Base-by-base conservation (phyloP, 179 eudicot genomes). In the Beta lomatogona region DNA sequence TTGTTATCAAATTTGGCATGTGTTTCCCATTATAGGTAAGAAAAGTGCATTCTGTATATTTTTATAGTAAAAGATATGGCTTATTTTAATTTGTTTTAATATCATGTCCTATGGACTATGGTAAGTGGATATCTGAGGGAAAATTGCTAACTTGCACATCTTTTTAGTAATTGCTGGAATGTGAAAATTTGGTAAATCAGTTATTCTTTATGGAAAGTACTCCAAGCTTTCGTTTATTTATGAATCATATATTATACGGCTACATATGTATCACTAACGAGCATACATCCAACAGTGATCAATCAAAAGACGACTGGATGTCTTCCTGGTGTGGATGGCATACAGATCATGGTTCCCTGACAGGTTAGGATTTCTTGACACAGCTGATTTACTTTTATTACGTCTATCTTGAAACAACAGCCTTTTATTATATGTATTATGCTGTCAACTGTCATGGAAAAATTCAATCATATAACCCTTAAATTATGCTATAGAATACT, bases 321-420 rank as follows among this genome's bases (percentile, higher is more conserved):
- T 92, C 98, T 75, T 95, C 99, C 75, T 95, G 99, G 99, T 95
- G 99, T 59, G 98, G 99, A 75, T 95, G 99, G 99, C 98, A 95
- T 85, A 95, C 98, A 50, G 99, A 95, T 83, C 99, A 94, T 81
- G 99, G 99, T 79, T 94, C 98, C 76, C 94, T 95, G 19, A 95
- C 99, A 71, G 99, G 99, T 95, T 74, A 73, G 71, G 48, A 59
- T 50, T 67, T 68, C 70, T 77, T 75, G 58, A 60, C 46, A 19
- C 31, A 50, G 76, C 64, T 75, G 46, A n/a, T 81, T 44, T n/a
- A 19, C 50, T 48, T 18, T 59, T 76, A 28, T 64, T 57, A 6
- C 12, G 4, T 19, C 4, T 6, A 10, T 82, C 41, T 0, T 36
- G 7, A 25, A 57, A 36, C 36, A 71, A 41, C 36, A 45, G 36